phyloP scores from a whole-genome alignment of 202 grass and related monocot species.

The Panicum hallii region DNA sequence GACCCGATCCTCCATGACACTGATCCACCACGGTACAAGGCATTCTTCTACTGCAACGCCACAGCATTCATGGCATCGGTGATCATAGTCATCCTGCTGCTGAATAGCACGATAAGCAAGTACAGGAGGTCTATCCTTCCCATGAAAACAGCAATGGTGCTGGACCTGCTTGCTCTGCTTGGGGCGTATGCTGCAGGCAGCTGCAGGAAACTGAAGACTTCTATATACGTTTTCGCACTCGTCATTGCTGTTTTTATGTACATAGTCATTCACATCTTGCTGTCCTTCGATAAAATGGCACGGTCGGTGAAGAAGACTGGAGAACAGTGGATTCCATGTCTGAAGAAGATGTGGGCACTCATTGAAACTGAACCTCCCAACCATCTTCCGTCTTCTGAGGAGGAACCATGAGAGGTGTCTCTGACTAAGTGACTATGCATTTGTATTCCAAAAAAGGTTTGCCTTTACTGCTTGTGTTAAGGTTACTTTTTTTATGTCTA shows the following conservation, averaged over 20 bases:
- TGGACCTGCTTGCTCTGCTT: slow-evolving; percentile 50
- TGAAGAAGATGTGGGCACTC: slow-evolving; percentile 27
- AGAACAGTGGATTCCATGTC: slow-evolving; percentile 30
- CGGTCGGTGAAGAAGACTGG: slow-evolving; percentile 14
- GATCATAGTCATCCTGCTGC: slow-evolving; percentile 65
- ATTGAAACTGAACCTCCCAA: slow-evolving; percentile 21
- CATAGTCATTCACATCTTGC: slow-evolving; percentile 46
- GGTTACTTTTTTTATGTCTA: too few relatives aligned
- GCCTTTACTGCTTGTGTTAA: background rate
- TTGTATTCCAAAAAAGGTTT: background rate
- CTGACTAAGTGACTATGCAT: background rate
- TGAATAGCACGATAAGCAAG: slow-evolving; percentile 58
- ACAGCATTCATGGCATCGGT: slow-evolving; percentile 63
- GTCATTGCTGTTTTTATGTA: slow-evolving; percentile 51
- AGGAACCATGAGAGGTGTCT: slow-evolving; percentile 22
- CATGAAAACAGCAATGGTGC: slow-evolving; percentile 65
- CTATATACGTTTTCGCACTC: slow-evolving; percentile 50
- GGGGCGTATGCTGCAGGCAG: slow-evolving; percentile 57
- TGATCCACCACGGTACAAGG: slow-evolving; percentile 42
- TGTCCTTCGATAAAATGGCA: slow-evolving; percentile 51
- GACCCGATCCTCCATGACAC: slow-evolving; percentile 58
- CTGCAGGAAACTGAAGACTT: slow-evolving; percentile 54
- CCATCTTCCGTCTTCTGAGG: background rate
- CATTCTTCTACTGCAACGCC: slow-evolving; percentile 70
- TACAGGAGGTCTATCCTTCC: slow-evolving; percentile 53